Evolutionary conservation across 2,329 filamentous ascomycete species (phyloP), one percentile per base, ranked within the genome.

Genomic region (Hypoxylon sp.): DNA sequence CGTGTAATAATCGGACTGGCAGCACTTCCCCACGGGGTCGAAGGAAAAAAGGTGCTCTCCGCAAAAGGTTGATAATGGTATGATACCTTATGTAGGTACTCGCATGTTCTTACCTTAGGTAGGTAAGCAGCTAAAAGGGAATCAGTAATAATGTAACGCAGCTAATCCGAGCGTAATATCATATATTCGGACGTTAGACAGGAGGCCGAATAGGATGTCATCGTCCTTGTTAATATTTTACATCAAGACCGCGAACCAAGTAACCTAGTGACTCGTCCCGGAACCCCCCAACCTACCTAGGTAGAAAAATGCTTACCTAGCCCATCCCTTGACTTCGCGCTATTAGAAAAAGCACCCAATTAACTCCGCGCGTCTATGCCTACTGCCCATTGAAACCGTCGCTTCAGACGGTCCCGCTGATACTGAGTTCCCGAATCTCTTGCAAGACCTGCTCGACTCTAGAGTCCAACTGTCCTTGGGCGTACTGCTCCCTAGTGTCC

Each of bases 381-480:
- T n/a, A 19, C 4, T 55, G 15, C 34, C 37, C 32, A 22, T 41
- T 30, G 15, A 20, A n/a, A n/a, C n/a, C 37, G 19, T 48, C 34
- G 11, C 19, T 20, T 77, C 78, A 90, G 56, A 90, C 87, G 2
- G 87, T 89, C 46, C 88, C 88, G 72, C 87, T 90, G 83, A 99
- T 99, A 79, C 94, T 98, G 79, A 99, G 79, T 80, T 98, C 95
- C 69, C 95, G 85, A 78, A 99, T 99, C 83, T 99, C 94, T 75
- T 97, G 94, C 79, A 99, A 77, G 43, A 98, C 95, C 79, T 98
- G 91, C 80, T 99, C 95, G 28, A 99, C 95, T 69, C 93, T 84
- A 64, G 89, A 91, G 77, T 99, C 95, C 71, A 99, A 81, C 69
- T 97, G 92, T 24, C 95, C 95, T 72, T 93, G 89, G 1, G 95